Base-by-base conservation (phyloP, 345 rosid species). In the Eucalyptus guilfoylei region DNA sequence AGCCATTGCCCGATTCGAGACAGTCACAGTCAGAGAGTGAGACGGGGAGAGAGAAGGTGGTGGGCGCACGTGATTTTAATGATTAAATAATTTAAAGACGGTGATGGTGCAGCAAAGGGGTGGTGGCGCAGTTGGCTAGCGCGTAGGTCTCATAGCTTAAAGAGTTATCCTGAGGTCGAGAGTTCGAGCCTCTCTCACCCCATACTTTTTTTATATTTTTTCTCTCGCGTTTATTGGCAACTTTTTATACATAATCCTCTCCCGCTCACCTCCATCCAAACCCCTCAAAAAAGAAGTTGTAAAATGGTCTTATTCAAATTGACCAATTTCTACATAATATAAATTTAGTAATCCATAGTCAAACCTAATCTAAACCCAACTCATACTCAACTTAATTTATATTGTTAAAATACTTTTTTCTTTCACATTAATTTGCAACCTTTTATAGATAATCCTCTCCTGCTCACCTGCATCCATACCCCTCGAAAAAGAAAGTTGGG, bases 71-170 rank as follows among this genome's bases (percentile, higher is more conserved):
- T 12, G 1, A 17, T 3, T 23, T 0, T 11, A 5, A 92, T 91
- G 85, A 40, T 7, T 14, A 19, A 14, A 9, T 4, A 5, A 0
- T 2, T 52, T 6, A 13, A 11, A 3, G 40, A 5, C 4, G 0
- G 9, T 2, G 5, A 17, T 2, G 0, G 2, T 1, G 1, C 62
- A 52, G 1, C 45, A 48, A 3, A 87, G 94, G 81, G 93, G 91
- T 90, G 93, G 94, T 94, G 95, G 93, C 93, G 92, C 93, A 92
- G 94, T 92, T 93, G 94, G 95, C 93, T 93, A 92, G 94, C 92
- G 91, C 92, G 92, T 92, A 89, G 93, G 93, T 92, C 92, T 92
- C 90, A 92, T 92, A 90, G 94, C 90, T 87, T 14, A 1, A 32
- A 42, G 91, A 91, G 91, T 88, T 24, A 91, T 93, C 91, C 92